phyloP scores from a whole-genome alignment of 768 basidiomycete species.

The Phlebiopsis flavidoalba region DNA sequence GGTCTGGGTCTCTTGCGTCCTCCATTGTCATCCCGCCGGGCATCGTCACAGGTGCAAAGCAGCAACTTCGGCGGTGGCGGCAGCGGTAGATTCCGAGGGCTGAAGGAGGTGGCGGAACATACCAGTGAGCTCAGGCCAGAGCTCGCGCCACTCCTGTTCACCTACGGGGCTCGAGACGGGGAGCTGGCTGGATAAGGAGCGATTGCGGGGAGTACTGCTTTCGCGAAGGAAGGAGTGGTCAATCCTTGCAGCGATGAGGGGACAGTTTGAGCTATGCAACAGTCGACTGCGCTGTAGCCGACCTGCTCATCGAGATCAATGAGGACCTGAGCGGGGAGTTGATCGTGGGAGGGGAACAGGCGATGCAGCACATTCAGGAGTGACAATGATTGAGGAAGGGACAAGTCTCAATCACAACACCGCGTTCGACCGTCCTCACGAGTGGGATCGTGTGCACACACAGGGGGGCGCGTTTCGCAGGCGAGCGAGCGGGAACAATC shows the following conservation, averaged over 20 bases:
- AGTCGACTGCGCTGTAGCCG: too few species aligned
- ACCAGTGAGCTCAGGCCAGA: constrained; percentile 23
- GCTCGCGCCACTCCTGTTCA: constrained; percentile 20
- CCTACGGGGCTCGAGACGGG: constrained; percentile 16
- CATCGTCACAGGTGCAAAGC: background rate
- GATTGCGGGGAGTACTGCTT: background rate
- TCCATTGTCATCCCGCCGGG: constrained; percentile 10
- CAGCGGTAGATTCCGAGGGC: constrained; percentile 11
- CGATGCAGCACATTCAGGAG: background rate
- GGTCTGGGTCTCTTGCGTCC: background rate
- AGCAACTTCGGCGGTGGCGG: background rate
- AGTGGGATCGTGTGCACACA: background rate
- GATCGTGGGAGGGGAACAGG: background rate
- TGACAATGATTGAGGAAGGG: background rate
- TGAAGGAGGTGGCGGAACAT: constrained; percentile 22
- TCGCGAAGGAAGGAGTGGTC: constrained; percentile 17
- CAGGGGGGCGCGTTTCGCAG: too few species aligned
- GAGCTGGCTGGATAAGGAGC: constrained; percentile 14
- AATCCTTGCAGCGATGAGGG: constrained; percentile 9
- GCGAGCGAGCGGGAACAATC: background rate
- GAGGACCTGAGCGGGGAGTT: background rate
- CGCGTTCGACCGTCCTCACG: background rate
- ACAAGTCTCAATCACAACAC: background rate
- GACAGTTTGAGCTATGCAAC: background rate
- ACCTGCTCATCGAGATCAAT: constrained; percentile 18